Conservation (phyloP, 2,329 filamentous ascomycete species). For the Elsinoe batatas region DNA sequence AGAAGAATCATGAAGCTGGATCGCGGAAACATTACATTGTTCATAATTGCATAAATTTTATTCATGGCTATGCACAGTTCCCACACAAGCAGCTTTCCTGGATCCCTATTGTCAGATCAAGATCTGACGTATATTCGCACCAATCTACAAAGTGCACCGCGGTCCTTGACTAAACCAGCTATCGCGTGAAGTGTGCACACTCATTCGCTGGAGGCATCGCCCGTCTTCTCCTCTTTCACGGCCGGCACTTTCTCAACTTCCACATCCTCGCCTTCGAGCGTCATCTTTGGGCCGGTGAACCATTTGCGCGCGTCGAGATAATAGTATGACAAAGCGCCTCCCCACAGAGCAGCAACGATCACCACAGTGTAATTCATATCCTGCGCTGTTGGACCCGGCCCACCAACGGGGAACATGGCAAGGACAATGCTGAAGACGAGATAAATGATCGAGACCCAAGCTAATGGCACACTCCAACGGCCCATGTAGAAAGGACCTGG, state of each 20-base stretch:
- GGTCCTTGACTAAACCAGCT: too few relatives aligned
- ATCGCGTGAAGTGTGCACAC: too few relatives aligned
- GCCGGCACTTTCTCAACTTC: not conserved
- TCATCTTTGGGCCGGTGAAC: slow-evolving; percentile 49
- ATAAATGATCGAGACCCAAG: slow-evolving; percentile 45
- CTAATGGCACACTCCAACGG: slow-evolving; percentile 42
- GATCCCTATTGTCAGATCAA: too few relatives aligned
- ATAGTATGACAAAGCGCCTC: slow-evolving; percentile 47
- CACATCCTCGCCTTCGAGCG: slow-evolving; percentile 29
- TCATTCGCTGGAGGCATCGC: not conserved
- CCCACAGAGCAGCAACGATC: slow-evolving; percentile 51
- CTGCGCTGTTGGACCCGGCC: slow-evolving; percentile 41
- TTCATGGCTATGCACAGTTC: too few relatives aligned
- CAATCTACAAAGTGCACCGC: too few relatives aligned
- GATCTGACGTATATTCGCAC: too few relatives aligned
- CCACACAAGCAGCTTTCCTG: too few relatives aligned
- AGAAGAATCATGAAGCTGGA: too few relatives aligned
- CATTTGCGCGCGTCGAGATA: slow-evolving; percentile 48
- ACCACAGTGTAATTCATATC: slow-evolving; percentile 56
- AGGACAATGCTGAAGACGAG: slow-evolving; percentile 46
- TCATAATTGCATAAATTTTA: too few relatives aligned
- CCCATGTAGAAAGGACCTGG: slow-evolving; percentile 53
- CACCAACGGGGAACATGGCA: slow-evolving; percentile 49
- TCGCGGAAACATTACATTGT: too few relatives aligned
- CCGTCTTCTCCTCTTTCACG: not conserved